Base-by-base conservation (phyloP, 805 yeast genomes). In the Cyberlindnera mississippiensis region DNA sequence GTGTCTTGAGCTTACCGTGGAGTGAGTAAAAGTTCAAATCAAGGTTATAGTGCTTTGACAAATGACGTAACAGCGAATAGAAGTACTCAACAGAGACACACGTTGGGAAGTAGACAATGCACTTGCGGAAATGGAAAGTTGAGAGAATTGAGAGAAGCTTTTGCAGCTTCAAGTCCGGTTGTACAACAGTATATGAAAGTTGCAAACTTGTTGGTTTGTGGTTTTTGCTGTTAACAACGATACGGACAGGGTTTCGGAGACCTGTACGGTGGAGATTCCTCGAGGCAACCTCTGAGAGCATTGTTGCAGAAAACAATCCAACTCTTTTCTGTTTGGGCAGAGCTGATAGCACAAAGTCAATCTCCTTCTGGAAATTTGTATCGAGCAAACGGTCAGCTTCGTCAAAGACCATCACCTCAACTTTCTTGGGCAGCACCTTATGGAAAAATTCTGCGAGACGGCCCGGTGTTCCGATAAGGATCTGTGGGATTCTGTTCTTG, bases 301-400 rank as follows among this genome's bases (percentile, higher is more conserved):
- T 79, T 0, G 99, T 93, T 2, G 99, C 99, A 1, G 96, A 88
- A 58, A 91, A 91, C 15, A 91, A 67, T 1, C 98, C 99, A 0
- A 95, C 88, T 56, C 99, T 73, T 55, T 96, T 78, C 64, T 91
- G 99, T 51, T 86, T 83, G 0, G 99, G 99, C 22, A 93, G 66
- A 34, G 73, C 60, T 27, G 76, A 70, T 30, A 91, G 67, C 22
- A 91, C 86, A 24, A 72, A 67, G 33, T 80, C 77, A 33, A 86
- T 78, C 33, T 88, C 89, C 32, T 68, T 69, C 20, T 75, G 76
- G 58, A 89, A 88, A 30, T 89, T 84, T 20, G 80, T 61, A 58
- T 90, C 98, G 27, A 91, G 68, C 28, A 91, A 69, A 51, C 88
- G 77, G 56, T 93, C 99, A 6, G 99, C 99, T 24, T 48, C 98